Evolutionary conservation across 192 early-diverging fungal genomes (phyloP).

Genomic region (Oehlia diaphana): DNA sequence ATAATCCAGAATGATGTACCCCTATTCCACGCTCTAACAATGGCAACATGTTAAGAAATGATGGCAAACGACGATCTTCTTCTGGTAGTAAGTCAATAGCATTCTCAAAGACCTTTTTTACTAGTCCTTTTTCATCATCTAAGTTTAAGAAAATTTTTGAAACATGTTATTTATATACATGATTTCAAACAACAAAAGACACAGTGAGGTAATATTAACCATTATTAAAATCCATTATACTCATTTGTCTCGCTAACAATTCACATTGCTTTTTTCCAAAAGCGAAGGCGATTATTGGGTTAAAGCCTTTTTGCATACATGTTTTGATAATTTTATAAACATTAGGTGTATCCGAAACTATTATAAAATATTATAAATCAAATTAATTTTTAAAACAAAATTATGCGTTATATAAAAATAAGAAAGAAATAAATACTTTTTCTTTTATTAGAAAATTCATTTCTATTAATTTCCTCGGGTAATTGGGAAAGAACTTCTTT

Average conservation of each 20-base stretch:
- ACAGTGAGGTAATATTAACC: slow-evolving; percentile 21
- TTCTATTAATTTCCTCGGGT: slow-evolving; percentile 46
- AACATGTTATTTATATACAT: no score
- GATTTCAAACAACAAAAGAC: background rate
- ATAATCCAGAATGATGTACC: slow-evolving; percentile 94
- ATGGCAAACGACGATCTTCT: slow-evolving; percentile 88
- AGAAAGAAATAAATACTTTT: slow-evolving; percentile 42
- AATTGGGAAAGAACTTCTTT: slow-evolving; percentile 75
- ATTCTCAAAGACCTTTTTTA: slow-evolving; percentile 81
- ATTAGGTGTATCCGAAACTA: slow-evolving; percentile 63
- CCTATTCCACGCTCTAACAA: slow-evolving; percentile 91
- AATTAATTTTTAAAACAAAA: background rate
- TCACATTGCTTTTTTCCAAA: slow-evolving; percentile 96
- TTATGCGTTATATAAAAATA: slow-evolving; percentile 15
- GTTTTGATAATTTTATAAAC: slow-evolving; percentile 94
- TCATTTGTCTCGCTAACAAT: slow-evolving; percentile 84
- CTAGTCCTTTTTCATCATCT: slow-evolving; percentile 72
- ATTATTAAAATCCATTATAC: slow-evolving; percentile 90
- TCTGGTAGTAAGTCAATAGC: slow-evolving; percentile 83
- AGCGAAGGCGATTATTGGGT: slow-evolving; percentile 98
- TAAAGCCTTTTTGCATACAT: slow-evolving; percentile 93
- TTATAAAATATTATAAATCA: background rate
- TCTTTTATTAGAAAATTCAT: slow-evolving; percentile 60
- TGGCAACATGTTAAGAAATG: slow-evolving; percentile 91
- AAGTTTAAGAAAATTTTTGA: background rate